phyloP scores from a whole-genome alignment of 805 yeast genomes.

The Kodamaea hsintzibuensis region DNA sequence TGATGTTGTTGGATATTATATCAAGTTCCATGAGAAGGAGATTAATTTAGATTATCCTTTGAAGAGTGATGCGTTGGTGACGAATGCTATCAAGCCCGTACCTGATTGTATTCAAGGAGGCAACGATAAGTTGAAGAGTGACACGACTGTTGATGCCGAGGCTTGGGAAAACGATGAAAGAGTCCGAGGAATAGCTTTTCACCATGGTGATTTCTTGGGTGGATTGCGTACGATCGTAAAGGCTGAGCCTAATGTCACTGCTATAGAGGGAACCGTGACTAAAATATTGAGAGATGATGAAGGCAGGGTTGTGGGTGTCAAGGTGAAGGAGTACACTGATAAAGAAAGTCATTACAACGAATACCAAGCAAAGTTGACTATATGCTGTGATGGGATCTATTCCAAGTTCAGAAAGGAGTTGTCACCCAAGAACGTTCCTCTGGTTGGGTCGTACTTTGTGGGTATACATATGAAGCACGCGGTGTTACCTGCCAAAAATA shows the following conservation, averaged over 20 bases:
- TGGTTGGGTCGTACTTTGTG: conserved; percentile 79
- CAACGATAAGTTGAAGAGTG: conserved; percentile 53
- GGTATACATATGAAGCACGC: conserved; percentile 80
- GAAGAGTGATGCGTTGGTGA: conserved; percentile 46
- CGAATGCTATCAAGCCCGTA: conserved; percentile 48
- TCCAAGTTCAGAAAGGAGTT: conserved; percentile 85
- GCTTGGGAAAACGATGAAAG: conserved; percentile 62
- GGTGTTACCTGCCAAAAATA: conserved; percentile 66
- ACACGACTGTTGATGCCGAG: conserved; percentile 45
- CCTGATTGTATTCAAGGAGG: conserved; percentile 57
- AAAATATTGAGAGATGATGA: conserved; percentile 56
- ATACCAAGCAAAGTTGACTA: conserved; percentile 62
- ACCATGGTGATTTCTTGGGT: conserved; percentile 84
- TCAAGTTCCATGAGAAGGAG: conserved; percentile 60
- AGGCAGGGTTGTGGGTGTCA: conserved; percentile 74
- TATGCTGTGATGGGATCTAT: conserved; percentile 91
- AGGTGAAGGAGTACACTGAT: conserved; percentile 41
- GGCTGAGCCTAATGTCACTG: conserved; percentile 70
- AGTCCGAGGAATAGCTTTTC: conserved; percentile 81
- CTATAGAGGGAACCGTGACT: conserved; percentile 82
- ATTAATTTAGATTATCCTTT: conserved; percentile 72
- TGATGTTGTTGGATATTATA: conserved; percentile 76
- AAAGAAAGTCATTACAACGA: conserved; percentile 12
- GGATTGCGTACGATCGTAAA: conserved; percentile 74
- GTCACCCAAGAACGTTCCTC: conserved; percentile 59